Base-by-base conservation (phyloP, 2,329 filamentous ascomycete species). In the Fusarium cyanostomum region DNA sequence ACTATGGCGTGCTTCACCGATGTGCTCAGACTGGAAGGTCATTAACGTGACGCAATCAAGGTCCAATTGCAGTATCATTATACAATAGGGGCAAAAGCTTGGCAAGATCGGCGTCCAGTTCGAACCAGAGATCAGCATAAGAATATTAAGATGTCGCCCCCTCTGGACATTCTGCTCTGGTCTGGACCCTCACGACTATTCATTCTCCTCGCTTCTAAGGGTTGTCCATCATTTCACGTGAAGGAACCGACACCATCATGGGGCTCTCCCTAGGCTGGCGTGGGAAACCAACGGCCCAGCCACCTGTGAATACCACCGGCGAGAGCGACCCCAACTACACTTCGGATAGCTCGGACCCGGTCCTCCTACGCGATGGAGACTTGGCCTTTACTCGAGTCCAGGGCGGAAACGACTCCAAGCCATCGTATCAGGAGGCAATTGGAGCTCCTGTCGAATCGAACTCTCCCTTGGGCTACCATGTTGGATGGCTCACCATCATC, bases 361-460 rank as follows among this genome's bases (percentile, higher is more conserved):
- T 53, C 0, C 11, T 70, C 9, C 66, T 70, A 2, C 67, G 45
- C 27, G 67, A 70, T 51, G 67, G 67, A 7, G 41, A 45, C 4
- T 54, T 70, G 1, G 63, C 67, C 1, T 70, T 66, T 3, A 65
- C 60, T 4, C 60, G 67, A 2, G 66, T 54, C 0, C 59, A 72
- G 13, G 82, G 79, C 1, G 81, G 79, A 4, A 88, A 88, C 64
- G 80, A 78, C 13, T 76, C 80, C 5, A 73, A 78, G 43, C 74
- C 78, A 2, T 81, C 82, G 0, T 87, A 87, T 63, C 86, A 89
- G 66, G 86, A 89, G 68, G 85, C 84, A 1, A 79, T 80, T 8
- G 87, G 87, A 33, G 87, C 87, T 0, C 87, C 87, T 0, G 84
- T 89, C 4, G 87, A 89, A 71, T 74, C 74, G 2, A 67, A 79